These are phyloP conservation scores for Globisporangium nodosum DNA, from an alignment of 352 stramenopile genomes.

Conservation along the genomic window DNA sequence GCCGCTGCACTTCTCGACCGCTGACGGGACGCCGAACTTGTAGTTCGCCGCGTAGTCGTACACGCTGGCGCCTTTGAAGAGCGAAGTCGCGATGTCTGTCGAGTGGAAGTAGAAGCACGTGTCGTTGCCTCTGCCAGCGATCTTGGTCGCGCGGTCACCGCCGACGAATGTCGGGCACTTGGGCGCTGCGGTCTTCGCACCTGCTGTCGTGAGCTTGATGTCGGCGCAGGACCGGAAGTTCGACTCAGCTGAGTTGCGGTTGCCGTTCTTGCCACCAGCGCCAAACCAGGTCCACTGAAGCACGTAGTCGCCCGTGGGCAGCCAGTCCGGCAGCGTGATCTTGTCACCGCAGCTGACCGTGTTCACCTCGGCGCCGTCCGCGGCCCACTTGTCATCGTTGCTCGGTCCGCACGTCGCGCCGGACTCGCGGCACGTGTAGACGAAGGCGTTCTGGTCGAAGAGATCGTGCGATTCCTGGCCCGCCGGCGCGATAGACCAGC, in stretches of 20 bases:
- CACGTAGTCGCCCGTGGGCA: constrained; percentile 42
- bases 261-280: constrained; percentile 40
- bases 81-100: constrained; percentile 29
- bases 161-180: constrained; percentile 42
- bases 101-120: constrained; percentile 60
- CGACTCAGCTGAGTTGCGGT: constrained; percentile 32
- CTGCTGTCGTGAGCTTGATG: constrained; percentile 34
- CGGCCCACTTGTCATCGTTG: constrained; percentile 1
- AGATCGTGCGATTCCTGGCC: constrained; percentile 11
- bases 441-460: constrained; percentile 39
- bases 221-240: constrained; percentile 50
- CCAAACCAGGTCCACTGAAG: constrained; percentile 53
- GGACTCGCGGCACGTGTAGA: constrained; percentile 52
- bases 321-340: constrained; percentile 41
- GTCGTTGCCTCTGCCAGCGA: constrained; percentile 19
- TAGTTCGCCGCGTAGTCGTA: constrained; percentile 29
- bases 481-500: constrained; percentile 30
- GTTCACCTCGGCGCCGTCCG: constrained; percentile 24
- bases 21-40: constrained; percentile 37
- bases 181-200: constrained; percentile 13
- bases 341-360: constrained; percentile 39
- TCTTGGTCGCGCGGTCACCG: constrained; percentile 40
- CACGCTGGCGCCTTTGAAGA: constrained; percentile 29
- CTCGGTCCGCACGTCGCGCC: constrained; percentile 26
- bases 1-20: constrained; percentile 32